These are phyloP conservation scores for Kentomonas sorsogonicus DNA, from an alignment of 208 protist species.

Conservation along the genomic window DNA sequence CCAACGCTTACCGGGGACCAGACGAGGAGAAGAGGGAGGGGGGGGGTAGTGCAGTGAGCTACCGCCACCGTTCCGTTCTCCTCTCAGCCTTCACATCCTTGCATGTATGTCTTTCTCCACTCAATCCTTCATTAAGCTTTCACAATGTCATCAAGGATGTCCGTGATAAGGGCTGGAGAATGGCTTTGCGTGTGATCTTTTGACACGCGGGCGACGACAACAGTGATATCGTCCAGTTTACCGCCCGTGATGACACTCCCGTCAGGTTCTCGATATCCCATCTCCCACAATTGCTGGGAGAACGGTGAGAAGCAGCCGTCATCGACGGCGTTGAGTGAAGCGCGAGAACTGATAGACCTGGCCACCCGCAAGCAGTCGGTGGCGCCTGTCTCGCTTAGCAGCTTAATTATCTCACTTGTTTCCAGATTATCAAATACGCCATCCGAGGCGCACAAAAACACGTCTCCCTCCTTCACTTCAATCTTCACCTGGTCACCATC, in stretches of 20 bases:
- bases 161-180: slow-evolving; percentile 54
- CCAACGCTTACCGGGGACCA: no score
- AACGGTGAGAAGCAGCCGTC: slow-evolving; percentile 60
- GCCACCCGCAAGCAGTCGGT: slow-evolving; percentile 51
- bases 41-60: no score
- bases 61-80: no score
- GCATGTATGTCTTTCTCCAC: no score
- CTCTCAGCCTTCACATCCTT: no score
- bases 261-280: slow-evolving; percentile 65
- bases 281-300: slow-evolving; percentile 41
- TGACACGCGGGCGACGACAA: slow-evolving; percentile 63
- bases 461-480: slow-evolving; percentile 57
- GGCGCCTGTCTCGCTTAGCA: slow-evolving; percentile 29
- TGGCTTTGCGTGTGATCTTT: not conserved
- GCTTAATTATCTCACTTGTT: slow-evolving; percentile 40
- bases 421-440: slow-evolving; percentile 82
- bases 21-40: no score
- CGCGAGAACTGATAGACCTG: slow-evolving; percentile 38
- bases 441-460: slow-evolving; percentile 76
- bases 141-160: no score
- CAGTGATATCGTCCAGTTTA: slow-evolving; percentile 82
- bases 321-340: slow-evolving; percentile 46
- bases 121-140: no score
- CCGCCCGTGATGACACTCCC: slow-evolving; percentile 67
- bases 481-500: slow-evolving; percentile 55